Evolutionary conservation across 1,139 yeast species (phyloP), one percentile per base, ranked within the genome.

Genomic region (Sugiyamaella neomexicana): DNA sequence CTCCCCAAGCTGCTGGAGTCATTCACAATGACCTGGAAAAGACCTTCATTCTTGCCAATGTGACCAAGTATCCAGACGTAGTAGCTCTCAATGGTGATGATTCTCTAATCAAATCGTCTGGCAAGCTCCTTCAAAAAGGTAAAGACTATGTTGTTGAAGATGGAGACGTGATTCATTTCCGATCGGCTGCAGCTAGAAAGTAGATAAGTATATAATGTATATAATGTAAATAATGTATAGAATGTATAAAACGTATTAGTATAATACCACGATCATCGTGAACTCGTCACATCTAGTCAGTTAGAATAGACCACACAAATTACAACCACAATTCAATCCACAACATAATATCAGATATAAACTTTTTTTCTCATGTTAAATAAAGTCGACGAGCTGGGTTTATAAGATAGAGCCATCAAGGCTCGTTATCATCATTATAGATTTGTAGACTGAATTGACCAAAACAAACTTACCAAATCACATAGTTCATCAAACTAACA

Each of bases 1-100:
- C 93, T 2, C 89, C 89, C 9, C 85, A 86, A 58, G 95, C 95
- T 0, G 96, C 96, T 0, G 93, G 90, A 2, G 82, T 85, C 34
- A 89, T 89, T 58, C 97, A 89, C 67, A 83, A 87, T 5, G 96
- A 89, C 68, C 75, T 89, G 53, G 83, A 84, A 64, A 80, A 82
- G 60, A 86, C 95, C 0, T 89, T 89, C 65, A 82, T 89, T 53
- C 79, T 80, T 62, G 93, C 93, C 4, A 83, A 88, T 64, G 87
- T 90, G 52, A 84, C 83, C 74, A 67, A 66, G 41, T 64, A 55
- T 47, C 63, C 62, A 9, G 72, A 71, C 52, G 60, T 63, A 12
- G 59, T 69, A 2, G 62, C 54, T 5, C 51, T 45, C 13, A 49
- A 58, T 5, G 75, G 75, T 15, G 65, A 70, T 53, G 73, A 70